These are phyloP conservation scores for Spergularia bocconei DNA, from an alignment of 148 eudicot species.

Conservation along the genomic window DNA sequence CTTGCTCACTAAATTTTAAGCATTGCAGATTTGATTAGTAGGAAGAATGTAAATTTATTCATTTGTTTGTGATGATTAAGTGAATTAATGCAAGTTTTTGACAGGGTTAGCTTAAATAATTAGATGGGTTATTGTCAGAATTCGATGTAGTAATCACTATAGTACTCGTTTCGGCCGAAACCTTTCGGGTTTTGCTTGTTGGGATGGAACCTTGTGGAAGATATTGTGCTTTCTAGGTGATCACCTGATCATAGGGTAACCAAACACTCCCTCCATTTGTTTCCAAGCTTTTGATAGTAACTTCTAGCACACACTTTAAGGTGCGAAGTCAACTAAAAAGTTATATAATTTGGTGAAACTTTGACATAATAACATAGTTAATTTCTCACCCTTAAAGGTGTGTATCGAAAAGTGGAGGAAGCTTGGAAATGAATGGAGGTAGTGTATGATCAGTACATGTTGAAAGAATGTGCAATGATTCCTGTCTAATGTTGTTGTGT, in stretches of 20 bases:
- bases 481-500: neutral
- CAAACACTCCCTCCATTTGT: no score
- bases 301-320: no score
- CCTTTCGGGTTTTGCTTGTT: neutral
- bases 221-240: neutral
- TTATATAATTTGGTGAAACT: no score
- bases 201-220: neutral
- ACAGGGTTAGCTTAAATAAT: neutral
- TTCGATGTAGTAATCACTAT: neutral
- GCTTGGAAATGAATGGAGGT: no score
- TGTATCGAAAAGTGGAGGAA: no score
- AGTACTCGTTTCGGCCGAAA: neutral
- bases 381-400: no score
- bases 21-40: neutral
- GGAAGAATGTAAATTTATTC: neutral
- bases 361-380: no score
- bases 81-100: neutral
- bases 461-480: neutral
- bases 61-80: neutral
- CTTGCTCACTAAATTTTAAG: neutral
- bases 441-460: neutral
- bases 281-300: no score
- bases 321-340: no score
- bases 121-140: conserved; percentile 1
- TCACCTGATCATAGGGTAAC: neutral